Base-by-base conservation (phyloP, 345 rosid species). In the Firmiana major region DNA sequence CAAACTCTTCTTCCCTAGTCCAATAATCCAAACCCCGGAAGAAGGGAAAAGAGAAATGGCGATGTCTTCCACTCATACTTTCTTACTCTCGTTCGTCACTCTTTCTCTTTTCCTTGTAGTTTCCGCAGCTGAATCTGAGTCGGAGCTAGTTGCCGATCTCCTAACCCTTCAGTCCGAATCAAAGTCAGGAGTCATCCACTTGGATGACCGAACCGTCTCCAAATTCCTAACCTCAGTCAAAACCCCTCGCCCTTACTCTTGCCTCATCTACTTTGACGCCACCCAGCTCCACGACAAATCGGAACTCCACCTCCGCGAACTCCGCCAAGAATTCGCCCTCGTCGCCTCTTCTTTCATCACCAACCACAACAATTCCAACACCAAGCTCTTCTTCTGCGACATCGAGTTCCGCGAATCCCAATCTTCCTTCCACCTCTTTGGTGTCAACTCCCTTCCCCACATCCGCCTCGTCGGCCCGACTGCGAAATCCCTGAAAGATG, bases 191-290 rank as follows among this genome's bases (percentile, higher is more conserved):
- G 81, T 96, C 57, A 90, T 96, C 87, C 99, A 79, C 82, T 81
- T 93, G 67, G 85, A 92, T 81, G 97, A 96, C 85, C 97, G 86
- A 77, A 67, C 85, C n/a, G 49, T 93, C 63, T 87, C 97, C 31
- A 94, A 90, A 55, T 96, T 92, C 89, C 75, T 96, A 85, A 84
- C 64, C 74, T 94, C 17, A 92, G 96, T 59, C 1, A 86, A 84
- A 55, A 78, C 91, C 10, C 97, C 98, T 0, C 92, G 98, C 7
- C 89, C 95, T 17, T 93, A 92, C 87, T 84, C 88, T 0, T 66
- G 92, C 63, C 83, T 96, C 86, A 78, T 96, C 84, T 96, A 92
- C 94, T 96, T 96, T 85, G 98, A 93, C 77, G 97, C 98, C 63
- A 71, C 77, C 19, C 94, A 92, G 76, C 85, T 81, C 79, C 85